phyloP scores from a whole-genome alignment of 345 rosid genomes.

The Clarkia xantiana region DNA sequence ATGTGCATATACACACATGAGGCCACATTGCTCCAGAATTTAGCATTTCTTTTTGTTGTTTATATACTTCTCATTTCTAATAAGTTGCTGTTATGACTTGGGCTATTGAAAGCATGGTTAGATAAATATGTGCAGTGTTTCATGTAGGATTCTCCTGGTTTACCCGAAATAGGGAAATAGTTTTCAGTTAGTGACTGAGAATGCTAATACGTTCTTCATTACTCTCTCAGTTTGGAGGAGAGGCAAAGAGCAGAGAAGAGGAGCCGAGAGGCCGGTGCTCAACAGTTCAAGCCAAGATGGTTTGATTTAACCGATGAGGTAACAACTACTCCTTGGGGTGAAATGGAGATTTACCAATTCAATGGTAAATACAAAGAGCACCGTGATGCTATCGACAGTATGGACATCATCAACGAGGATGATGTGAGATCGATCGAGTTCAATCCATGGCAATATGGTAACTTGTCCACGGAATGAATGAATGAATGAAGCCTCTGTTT shows the following conservation, averaged over 20 bases:
- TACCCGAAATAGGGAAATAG: too few species aligned
- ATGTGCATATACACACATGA: too few species aligned
- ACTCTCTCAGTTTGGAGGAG: conserved; percentile 49
- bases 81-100: too few species aligned
- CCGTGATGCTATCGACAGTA: conserved; percentile 28
- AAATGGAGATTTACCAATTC: conserved; percentile 49
- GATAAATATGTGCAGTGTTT: too few species aligned
- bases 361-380: conserved; percentile 51
- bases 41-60: too few species aligned
- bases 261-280: conserved; percentile 41
- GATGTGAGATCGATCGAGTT: conserved; percentile 37
- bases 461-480: conserved; percentile 44
- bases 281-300: conserved; percentile 53
- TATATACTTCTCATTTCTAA: too few species aligned
- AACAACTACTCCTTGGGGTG: conserved; percentile 59
- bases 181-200: too few species aligned
- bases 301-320: conserved; percentile 52
- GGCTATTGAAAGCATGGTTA: too few species aligned
- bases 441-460: conserved; percentile 66
- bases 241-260: conserved; percentile 66
- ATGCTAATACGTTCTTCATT: background rate
- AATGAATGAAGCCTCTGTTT: too few species aligned
- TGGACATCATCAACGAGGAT: conserved; percentile 14
- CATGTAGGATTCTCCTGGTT: too few species aligned
- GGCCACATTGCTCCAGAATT: too few species aligned